These are phyloP conservation scores for Talaromyces amestolkiae DNA, from an alignment of 2,329 filamentous ascomycete species.

Conservation along the genomic window DNA sequence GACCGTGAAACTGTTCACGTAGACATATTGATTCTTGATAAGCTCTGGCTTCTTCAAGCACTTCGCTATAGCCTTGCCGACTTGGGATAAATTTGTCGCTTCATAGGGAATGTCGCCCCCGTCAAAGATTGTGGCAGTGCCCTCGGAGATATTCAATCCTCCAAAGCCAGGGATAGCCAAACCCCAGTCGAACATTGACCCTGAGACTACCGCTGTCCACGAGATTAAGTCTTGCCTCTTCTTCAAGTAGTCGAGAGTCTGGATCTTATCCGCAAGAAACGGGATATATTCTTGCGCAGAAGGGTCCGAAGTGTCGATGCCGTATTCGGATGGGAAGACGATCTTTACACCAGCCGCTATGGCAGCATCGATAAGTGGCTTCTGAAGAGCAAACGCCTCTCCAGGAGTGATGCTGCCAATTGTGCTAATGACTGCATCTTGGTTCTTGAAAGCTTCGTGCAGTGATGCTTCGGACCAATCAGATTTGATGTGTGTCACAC, in stretches of 20 bases:
- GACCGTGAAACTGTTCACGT: conserved; percentile 15
- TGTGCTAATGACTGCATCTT: conserved; percentile 25
- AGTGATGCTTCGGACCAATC: conserved; percentile 5
- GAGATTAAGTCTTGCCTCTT: conserved; percentile 21
- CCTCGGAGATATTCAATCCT: conserved; percentile 31
- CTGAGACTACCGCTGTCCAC: conserved; percentile 18
- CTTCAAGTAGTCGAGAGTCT: conserved; percentile 17
- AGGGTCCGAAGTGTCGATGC: conserved; percentile 14
- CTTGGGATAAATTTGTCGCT: conserved; percentile 21
- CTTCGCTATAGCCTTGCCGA: conserved; percentile 23
- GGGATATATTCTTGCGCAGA: conserved; percentile 12
- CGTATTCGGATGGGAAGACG: conserved; percentile 15
- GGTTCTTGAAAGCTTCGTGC: conserved; percentile 21
- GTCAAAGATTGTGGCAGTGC: conserved; percentile 27
- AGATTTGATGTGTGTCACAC: background rate
- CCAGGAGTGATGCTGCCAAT: conserved; percentile 12
- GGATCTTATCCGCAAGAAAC: conserved; percentile 16
- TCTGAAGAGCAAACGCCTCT: conserved; percentile 42
- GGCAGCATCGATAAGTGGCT: conserved; percentile 57
- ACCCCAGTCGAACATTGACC: conserved; percentile 20
- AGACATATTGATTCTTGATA: conserved; percentile 17
- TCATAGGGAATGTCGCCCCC: conserved; percentile 20
- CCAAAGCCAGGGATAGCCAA: conserved; percentile 29
- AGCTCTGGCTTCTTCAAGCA: conserved; percentile 16
- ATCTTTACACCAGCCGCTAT: conserved; percentile 59